A percentile compares a stretch with the other conserved stretches of the same genome.
Evolutionary conservation across 2,329 filamentous ascomycete species (phyloP).

Genomic region (Ceratocystis diversiconidia): DNA sequence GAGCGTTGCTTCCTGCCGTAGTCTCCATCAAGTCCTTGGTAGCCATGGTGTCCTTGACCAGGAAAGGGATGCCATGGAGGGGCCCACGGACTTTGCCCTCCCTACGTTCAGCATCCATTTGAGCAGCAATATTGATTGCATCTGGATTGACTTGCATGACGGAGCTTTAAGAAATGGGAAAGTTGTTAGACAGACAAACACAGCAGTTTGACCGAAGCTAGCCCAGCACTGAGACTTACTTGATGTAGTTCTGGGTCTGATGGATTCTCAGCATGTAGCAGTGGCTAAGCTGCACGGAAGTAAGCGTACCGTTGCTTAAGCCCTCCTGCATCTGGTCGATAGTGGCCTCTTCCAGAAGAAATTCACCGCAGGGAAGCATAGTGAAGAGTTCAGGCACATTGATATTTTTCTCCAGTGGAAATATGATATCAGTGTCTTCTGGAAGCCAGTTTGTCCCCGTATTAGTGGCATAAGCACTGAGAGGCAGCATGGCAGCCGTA

Average conservation of each 20-base stretch:
- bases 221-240: conserved; percentile 29
- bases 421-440: conserved; percentile 19
- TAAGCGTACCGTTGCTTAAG: conserved; percentile 40
- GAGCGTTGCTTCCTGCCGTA: conserved; percentile 54
- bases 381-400: conserved; percentile 36
- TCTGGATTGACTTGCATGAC: conserved; percentile 57
- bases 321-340: conserved; percentile 52
- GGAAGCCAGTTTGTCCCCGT: not conserved
- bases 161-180: conserved; percentile 27
- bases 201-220: not conserved
- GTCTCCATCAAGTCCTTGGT: conserved; percentile 58
- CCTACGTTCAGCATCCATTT: conserved; percentile 45
- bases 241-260: conserved; percentile 51
- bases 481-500: not conserved
- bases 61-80: conserved; percentile 61
- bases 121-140: conserved; percentile 43
- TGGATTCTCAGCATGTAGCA: conserved; percentile 48
- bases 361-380: conserved; percentile 46
- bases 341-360: conserved; percentile 54
- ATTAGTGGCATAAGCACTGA: not conserved
- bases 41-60: conserved; percentile 61
- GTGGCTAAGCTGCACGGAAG: conserved; percentile 41
- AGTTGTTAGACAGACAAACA: not conserved
- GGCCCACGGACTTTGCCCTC: conserved; percentile 43
- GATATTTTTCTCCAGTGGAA: conserved; percentile 28